These are phyloP conservation scores for Penicillium tannophilum DNA, from an alignment of 495 filamentous ascomycete species.

Conservation along the genomic window DNA sequence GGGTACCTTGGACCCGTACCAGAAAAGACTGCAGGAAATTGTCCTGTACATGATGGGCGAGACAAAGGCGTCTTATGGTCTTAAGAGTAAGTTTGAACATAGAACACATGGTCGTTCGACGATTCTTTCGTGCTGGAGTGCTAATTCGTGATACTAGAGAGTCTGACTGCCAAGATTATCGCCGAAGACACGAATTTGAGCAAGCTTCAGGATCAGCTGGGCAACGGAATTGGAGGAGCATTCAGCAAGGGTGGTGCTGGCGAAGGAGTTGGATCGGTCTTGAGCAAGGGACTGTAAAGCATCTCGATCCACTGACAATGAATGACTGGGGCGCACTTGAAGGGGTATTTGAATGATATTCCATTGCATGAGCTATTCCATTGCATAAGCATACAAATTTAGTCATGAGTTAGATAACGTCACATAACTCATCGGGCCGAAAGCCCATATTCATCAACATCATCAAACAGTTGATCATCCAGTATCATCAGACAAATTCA, in stretches of 20 bases:
- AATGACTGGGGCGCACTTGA: not conserved
- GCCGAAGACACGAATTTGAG: slow-evolving; percentile 38
- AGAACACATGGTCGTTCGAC: not conserved
- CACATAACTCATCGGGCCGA: not conserved
- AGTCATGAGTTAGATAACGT: not conserved
- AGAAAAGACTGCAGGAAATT: slow-evolving; percentile 46
- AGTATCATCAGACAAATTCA: no score
- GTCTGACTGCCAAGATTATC: slow-evolving; percentile 35
- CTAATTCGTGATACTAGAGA: slow-evolving; percentile 17
- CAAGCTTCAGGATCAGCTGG: slow-evolving; percentile 39
- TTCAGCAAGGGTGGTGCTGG: slow-evolving; percentile 28
- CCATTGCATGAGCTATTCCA: no score
- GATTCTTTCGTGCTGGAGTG: not conserved
- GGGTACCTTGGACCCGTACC: slow-evolving; percentile 37
- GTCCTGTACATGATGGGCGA: slow-evolving; percentile 55
- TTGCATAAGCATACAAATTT: no score
- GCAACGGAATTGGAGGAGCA: slow-evolving; percentile 27
- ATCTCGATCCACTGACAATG: not conserved
- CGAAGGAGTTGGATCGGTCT: slow-evolving; percentile 24
- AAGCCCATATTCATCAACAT: not conserved
- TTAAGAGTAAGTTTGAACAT: slow-evolving; percentile 34
- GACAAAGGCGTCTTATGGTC: slow-evolving; percentile 46
- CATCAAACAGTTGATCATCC: not conserved
- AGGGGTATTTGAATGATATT: no score
- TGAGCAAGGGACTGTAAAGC: slow-evolving; percentile 26